Base-by-base conservation (phyloP, 225 moss, liverwort and hornwort genomes). In the Neckera pumila region DNA sequence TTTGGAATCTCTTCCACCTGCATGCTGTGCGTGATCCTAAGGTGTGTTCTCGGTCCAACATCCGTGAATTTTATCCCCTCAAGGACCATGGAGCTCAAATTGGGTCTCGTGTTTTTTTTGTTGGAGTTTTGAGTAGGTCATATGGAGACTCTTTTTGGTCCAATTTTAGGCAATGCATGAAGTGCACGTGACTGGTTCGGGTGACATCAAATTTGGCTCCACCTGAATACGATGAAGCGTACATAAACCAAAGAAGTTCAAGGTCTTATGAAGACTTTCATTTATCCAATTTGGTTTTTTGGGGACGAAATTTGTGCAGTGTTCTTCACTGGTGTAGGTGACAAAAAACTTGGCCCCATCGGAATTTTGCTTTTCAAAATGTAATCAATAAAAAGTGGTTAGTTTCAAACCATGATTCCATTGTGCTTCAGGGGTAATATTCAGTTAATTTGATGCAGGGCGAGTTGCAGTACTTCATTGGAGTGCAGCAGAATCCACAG, bases 1-100 rank as follows among this genome's bases (percentile, higher is more conserved):
- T 98, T 80, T 97, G 98, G 98, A 98, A 97, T 72, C 93, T 98
- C 63, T 98, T 98, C 88, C 98, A 98, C 85, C 84, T 97, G 84
- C 97, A 98, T 65, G 95, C 98, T 63, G 95, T 98, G 96, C 95
- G 92, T 53, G 97, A 97, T 83, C 83, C 92, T 83, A 94, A 95
- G 96, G 97, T 97, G 47, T 47, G 69, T 42, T 80, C 28, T 58
- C 56, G 43, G 86, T 36, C 23, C 77, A 60, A 11, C 28, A 38
- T 83, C 65, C 27, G 27, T n/a, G 26, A 19, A 27, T n/a, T 66
- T 66, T 4, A 17, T 49, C 26, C 11, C 27, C 27, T 78, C 38
- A 2, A 15, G 54, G 16, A 56, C n/a, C 65, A 51, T 27, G 53
- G 27, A 66, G 25, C 66, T n/a, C n/a, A 54, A 14, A 54, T 30